Conservation (phyloP, 1,284 basidiomycete species). For the Ustilago vetiveriae region DNA sequence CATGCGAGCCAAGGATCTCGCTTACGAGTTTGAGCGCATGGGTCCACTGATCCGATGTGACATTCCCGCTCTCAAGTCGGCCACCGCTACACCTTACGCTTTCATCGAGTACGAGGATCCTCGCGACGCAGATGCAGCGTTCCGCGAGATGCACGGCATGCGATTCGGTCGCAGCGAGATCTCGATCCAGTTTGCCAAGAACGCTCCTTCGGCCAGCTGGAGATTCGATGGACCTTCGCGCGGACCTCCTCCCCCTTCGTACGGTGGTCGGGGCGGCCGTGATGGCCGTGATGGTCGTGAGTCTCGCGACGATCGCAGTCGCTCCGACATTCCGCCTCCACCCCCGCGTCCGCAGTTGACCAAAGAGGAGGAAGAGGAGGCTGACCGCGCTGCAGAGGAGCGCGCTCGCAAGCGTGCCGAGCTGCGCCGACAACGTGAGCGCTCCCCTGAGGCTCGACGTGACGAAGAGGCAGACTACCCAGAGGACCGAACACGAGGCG, state of each 20-base stretch:
- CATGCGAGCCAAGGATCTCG: constrained; percentile 60
- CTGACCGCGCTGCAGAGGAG: constrained; percentile 48
- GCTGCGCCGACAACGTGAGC: constrained; percentile 38
- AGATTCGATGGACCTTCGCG: constrained; percentile 54
- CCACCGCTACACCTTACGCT: constrained; percentile 53
- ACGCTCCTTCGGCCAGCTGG: constrained; percentile 55
- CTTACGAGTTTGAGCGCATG: constrained; percentile 61
- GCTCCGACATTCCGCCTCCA: constrained; percentile 22
- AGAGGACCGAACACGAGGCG: constrained; percentile 29
- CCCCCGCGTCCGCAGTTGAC: constrained; percentile 22
- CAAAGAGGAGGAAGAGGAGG: constrained; percentile 45
- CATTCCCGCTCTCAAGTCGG: constrained; percentile 56
- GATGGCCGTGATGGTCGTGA: constrained; percentile 38
- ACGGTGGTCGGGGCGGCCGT: constrained; percentile 34
- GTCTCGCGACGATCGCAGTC: constrained; percentile 24
- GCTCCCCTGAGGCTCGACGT: constrained; percentile 37
- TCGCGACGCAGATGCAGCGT: constrained; percentile 57
- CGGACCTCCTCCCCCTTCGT: constrained; percentile 36
- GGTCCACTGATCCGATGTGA: constrained; percentile 61
- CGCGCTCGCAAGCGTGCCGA: constrained; percentile 43
- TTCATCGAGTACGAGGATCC: constrained; percentile 63
- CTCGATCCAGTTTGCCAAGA: constrained; percentile 60
- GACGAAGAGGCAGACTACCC: constrained; percentile 37
- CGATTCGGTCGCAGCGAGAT: constrained; percentile 53
- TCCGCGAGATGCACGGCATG: constrained; percentile 61